Base-by-base conservation (phyloP, 257 asterid genomes). In the Parsonsia alboflavescens region DNA sequence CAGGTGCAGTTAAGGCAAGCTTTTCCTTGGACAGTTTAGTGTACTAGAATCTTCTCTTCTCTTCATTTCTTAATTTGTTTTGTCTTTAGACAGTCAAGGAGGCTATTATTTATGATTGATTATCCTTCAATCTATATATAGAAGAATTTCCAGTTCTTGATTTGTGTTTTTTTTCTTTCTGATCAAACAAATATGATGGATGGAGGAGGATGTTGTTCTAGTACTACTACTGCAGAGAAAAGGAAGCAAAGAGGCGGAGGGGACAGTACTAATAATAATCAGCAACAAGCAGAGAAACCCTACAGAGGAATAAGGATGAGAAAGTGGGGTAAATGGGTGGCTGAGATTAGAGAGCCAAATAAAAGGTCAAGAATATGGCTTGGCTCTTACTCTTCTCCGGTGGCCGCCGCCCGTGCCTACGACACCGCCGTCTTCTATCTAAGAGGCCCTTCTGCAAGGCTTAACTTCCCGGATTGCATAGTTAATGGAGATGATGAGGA, bases 291-390 rank as follows among this genome's bases (percentile, higher is more conserved):
- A 39, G 86, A 86, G 70, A 91, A 90, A 66, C 96, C 90, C 41
- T 92, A 90, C 77, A 72, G 96, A 61, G 97, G 97, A 16, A 92
- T 92, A 73, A 63, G 97, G 79, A 92, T 92, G 97, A 83, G 97
- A 58, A 92, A 92, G 96, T 92, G 97, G 97, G 97, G 97, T 10
- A 92, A 92, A 77, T 92, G 97, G 97, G 97, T 92, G 10, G 96
- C 97, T 71, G 97, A 92, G 82, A 92, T 92, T 2, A 76, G 97
- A 65, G 97, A 92, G 80, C 97, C 97, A 1, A 90, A 92, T 61
- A 92, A 92, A 71, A 78, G 97, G 5, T 88, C 97, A 1, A 77
- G 97, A 65, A 89, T 92, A 77, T 92, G 97, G 97, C 90, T 92
- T 33, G 97, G 97, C 26, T 92, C 96, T 2, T 92, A 92, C 76